Evolutionary conservation across 179 eudicot species (phyloP).

Genomic region (Beta lomatogona): DNA sequence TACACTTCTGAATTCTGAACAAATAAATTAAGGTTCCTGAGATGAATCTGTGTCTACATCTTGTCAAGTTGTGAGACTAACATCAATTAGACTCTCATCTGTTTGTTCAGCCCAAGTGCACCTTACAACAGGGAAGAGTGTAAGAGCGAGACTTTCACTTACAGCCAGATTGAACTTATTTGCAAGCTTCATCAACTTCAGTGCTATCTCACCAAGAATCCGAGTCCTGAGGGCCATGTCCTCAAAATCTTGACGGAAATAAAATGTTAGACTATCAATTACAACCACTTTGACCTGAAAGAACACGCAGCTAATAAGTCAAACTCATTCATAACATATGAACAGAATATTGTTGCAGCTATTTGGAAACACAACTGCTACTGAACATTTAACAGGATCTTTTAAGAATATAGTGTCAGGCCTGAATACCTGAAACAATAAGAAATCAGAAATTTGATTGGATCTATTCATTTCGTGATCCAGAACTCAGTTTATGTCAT

Average conservation of each 20-base stretch:
- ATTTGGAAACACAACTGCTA: neutral
- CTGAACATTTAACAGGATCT: neutral
- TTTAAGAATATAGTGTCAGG: neutral
- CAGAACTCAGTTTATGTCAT: neutral
- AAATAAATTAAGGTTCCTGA: neutral
- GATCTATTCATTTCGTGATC: neutral
- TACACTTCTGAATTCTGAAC: neutral
- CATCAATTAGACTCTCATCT: neutral
- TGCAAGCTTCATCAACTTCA: constrained; percentile 88
- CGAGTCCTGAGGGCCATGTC: constrained; percentile 92
- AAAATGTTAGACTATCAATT: constrained; percentile 86
- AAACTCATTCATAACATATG: neutral
- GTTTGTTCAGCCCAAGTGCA: neutral
- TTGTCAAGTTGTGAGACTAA: constrained; percentile 4
- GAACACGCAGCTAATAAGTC: constrained; percentile 3
- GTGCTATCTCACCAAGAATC: constrained; percentile 76
- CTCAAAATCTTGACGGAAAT: constrained; percentile 97
- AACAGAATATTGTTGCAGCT: neutral
- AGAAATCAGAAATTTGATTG: neutral
- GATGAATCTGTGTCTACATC: neutral
- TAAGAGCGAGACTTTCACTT: constrained; percentile 34
- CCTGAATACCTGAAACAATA: neutral
- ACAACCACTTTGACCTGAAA: constrained; percentile 82
- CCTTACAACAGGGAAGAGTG: neutral
- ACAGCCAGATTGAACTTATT: constrained; percentile 74